These are phyloP conservation scores for Fusarium vanettenii DNA, from an alignment of 2,329 filamentous ascomycete genomes.

Conservation along the genomic window DNA sequence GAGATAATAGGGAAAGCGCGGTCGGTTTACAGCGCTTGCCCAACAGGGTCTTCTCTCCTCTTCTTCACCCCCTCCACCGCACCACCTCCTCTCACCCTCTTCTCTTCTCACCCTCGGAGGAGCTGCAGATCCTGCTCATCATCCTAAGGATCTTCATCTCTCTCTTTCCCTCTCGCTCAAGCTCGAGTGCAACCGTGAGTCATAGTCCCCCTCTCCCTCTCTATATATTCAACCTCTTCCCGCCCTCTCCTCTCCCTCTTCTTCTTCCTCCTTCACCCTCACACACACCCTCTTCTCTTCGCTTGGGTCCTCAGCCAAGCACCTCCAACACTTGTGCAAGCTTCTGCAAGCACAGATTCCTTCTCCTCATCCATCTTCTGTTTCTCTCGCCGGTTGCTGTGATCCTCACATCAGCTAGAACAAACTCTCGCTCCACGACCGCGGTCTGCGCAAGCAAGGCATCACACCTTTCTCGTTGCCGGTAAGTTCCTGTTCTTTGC, in stretches of 20 bases:
- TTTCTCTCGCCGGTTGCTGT: background rate
- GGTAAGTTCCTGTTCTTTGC: slow-evolving; percentile 15
- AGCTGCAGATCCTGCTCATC: background rate
- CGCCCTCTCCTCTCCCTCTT: background rate
- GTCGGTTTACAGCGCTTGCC: slow-evolving; percentile 7
- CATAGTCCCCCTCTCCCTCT: background rate
- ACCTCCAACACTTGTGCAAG: background rate
- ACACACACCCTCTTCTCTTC: slow-evolving; percentile 1
- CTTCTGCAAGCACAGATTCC: background rate
- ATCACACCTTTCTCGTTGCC: slow-evolving; percentile 2
- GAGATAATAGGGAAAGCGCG: background rate
- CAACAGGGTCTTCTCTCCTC: background rate
- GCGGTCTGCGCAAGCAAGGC: background rate
- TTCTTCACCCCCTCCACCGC: background rate
- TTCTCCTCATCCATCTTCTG: background rate
- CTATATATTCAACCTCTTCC: slow-evolving; percentile 15
- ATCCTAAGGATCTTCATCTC: slow-evolving; percentile 3
- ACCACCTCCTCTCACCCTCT: background rate
- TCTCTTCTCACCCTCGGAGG: background rate
- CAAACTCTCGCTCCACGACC: slow-evolving; percentile 1
- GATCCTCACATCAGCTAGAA: slow-evolving; percentile 18
- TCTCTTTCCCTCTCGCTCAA: background rate
- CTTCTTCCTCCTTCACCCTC: slow-evolving; percentile 23
- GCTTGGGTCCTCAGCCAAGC: slow-evolving; percentile 18
- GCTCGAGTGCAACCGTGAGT: slow-evolving; percentile 26